Evolutionary conservation across 192 early-diverging fungal species (phyloP).

Genomic region (Coemansia furcata): DNA sequence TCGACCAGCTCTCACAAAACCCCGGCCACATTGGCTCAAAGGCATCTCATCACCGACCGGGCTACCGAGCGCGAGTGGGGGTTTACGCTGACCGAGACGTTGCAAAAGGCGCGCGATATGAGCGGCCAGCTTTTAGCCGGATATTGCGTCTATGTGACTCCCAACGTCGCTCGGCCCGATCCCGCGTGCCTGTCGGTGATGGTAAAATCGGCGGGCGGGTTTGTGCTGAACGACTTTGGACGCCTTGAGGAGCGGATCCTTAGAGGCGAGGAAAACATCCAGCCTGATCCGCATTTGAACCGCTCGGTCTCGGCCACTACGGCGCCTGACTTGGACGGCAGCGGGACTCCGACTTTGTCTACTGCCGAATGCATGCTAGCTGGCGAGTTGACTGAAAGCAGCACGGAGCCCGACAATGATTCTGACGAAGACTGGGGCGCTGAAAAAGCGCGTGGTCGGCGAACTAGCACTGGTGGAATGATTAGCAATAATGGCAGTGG

Average conservation of each 20-base stretch:
- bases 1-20: background rate
- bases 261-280: background rate
- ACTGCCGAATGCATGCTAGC: background rate
- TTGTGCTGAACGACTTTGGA: slow-evolving; percentile 34
- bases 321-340: background rate
- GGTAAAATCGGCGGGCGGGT: slow-evolving; percentile 29
- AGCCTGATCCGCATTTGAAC: background rate
- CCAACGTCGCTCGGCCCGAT: slow-evolving; percentile 9
- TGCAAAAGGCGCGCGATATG: slow-evolving; percentile 9
- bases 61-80: slow-evolving; percentile 37
- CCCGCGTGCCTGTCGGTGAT: slow-evolving; percentile 18
- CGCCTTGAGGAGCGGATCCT: slow-evolving; percentile 10
- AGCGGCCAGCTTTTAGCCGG: background rate
- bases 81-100: slow-evolving; percentile 16
- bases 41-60: slow-evolving; percentile 13
- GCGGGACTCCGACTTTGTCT: background rate
- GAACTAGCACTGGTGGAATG: background rate
- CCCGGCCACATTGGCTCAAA: background rate
- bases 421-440: slow-evolving; percentile 42
- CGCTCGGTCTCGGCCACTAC: background rate
- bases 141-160: slow-evolving; percentile 22
- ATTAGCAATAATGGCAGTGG: background rate
- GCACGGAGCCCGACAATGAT: slow-evolving; percentile 44
- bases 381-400: slow-evolving; percentile 19
- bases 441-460: background rate